These are phyloP conservation scores for Lactarius quietus DNA, from an alignment of 768 basidiomycete genomes.

Conservation along the genomic window DNA sequence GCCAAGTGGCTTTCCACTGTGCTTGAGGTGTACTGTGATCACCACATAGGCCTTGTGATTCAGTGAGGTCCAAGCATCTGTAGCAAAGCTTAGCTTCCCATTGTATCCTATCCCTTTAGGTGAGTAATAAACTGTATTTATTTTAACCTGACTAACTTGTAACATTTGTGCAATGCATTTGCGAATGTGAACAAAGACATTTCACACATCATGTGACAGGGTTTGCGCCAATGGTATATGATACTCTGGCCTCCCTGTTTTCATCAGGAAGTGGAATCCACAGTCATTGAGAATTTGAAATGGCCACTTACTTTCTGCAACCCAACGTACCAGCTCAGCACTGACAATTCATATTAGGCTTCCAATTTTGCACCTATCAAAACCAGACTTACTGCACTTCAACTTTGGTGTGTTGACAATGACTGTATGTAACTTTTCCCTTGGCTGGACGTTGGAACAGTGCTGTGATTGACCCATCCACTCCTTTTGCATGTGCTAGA, in stretches of 20 bases:
- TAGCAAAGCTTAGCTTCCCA: not conserved
- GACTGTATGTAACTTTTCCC: not conserved
- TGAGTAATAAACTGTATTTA: not conserved
- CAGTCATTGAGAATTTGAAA: not conserved
- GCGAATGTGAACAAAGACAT: constrained; percentile 28
- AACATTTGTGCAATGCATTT: constrained; percentile 28
- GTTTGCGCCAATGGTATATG: constrained; percentile 34
- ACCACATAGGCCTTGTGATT: not conserved
- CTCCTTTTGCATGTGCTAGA: not conserved
- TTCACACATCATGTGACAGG: constrained; percentile 33
- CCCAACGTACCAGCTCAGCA: too few relatives aligned
- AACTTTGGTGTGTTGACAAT: constrained; percentile 2
- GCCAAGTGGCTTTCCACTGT: not conserved
- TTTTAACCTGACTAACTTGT: not conserved
- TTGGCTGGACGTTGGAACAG: not conserved
- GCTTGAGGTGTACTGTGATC: not conserved
- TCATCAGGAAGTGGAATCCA: constrained; percentile 10
- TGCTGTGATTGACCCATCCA: constrained; percentile 3
- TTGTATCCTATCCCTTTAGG: not conserved
- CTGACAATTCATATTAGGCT: too few relatives aligned
- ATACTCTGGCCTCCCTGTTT: constrained; percentile 32
- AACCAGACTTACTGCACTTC: not conserved
- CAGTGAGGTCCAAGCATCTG: too few relatives aligned
- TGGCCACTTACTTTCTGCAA: too few relatives aligned
- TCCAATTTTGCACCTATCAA: too few relatives aligned